A percentile compares a stretch with the other conserved stretches of the same genome.
phyloP scores from a whole-genome alignment of 2,329 filamentous ascomycete species.

The Dothideomycetes sp. region DNA sequence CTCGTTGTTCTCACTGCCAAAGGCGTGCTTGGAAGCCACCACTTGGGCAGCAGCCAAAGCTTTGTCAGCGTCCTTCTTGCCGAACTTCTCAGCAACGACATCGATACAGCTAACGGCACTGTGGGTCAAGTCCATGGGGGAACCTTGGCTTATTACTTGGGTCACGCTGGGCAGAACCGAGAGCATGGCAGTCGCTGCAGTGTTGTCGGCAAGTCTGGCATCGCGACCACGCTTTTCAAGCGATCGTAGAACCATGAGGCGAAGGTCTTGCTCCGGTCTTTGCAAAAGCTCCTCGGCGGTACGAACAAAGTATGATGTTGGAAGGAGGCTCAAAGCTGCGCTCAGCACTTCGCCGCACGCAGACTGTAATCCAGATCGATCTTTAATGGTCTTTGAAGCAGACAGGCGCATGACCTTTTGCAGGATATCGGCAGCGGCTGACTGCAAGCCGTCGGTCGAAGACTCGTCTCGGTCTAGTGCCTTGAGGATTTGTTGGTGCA shows the following conservation, averaged over 20 bases:
- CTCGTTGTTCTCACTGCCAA: conserved; percentile 63
- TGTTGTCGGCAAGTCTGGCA: conserved; percentile 58
- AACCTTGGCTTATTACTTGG: conserved; percentile 62
- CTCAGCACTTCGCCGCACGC: conserved; percentile 57
- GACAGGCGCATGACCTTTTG: conserved; percentile 21
- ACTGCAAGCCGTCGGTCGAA: conserved; percentile 19
- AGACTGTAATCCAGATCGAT: conserved; percentile 29
- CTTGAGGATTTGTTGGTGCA: conserved; percentile 10
- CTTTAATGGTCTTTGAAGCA: conserved; percentile 1
- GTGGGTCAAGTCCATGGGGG: conserved; percentile 67
- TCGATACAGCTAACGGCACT: conserved; percentile 85
- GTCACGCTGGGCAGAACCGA: conserved; percentile 73
- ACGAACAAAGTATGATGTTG: conserved; percentile 80
- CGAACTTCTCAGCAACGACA: conserved; percentile 88
- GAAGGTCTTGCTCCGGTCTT: conserved; percentile 60
- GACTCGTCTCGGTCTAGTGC: conserved; percentile 12
- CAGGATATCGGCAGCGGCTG: conserved; percentile 31
- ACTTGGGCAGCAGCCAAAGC: conserved; percentile 67
- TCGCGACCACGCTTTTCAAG: conserved; percentile 70
- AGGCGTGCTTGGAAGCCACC: conserved; percentile 65
- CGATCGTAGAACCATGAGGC: conserved; percentile 69
- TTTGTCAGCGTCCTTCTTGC: conserved; percentile 75
- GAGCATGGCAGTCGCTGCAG: conserved; percentile 62
- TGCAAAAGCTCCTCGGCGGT: conserved; percentile 75
- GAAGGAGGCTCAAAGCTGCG: conserved; percentile 73